A percentile compares a stretch with the other conserved stretches of the same genome.
These are phyloP conservation scores for Pseudogymnoascus sp. DNA, from an alignment of 2,329 filamentous ascomycete genomes.

Conservation along the genomic window DNA sequence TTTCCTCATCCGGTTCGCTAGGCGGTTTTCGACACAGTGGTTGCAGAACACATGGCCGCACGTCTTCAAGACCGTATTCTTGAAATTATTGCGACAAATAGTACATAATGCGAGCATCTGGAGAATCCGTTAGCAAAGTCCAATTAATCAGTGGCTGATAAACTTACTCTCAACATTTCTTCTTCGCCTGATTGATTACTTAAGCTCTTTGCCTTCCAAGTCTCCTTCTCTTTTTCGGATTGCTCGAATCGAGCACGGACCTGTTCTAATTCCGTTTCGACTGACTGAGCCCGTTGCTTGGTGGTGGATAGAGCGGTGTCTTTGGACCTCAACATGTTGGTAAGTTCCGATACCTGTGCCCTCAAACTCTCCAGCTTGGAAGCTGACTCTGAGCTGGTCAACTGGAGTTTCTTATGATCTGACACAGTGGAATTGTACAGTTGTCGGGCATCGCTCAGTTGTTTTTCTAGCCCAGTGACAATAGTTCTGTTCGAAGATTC, in stretches of 20 bases:
- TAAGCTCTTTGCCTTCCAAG: conserved; percentile 73
- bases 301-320: conserved; percentile 50
- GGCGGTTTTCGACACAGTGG: conserved; percentile 79
- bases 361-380: conserved; percentile 64
- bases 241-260: conserved; percentile 69
- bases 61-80: conserved; percentile 85
- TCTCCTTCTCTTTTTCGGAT: conserved; percentile 72
- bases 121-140: conserved; percentile 25
- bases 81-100: conserved; percentile 87
- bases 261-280: conserved; percentile 71
- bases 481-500: conserved; percentile 70
- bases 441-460: conserved; percentile 73
- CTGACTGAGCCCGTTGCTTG: conserved; percentile 49
- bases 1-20: conserved; percentile 84
- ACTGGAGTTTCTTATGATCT: conserved; percentile 69
- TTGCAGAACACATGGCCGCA: conserved; percentile 95
- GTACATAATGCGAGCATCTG: conserved; percentile 77
- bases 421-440: conserved; percentile 59
- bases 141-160: conserved; percentile 17
- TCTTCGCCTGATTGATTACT: conserved; percentile 76
- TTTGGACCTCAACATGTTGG: conserved; percentile 63
- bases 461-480: conserved; percentile 81
- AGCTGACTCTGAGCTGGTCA: conserved; percentile 58
- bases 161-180: conserved; percentile 75
- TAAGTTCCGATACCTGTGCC: conserved; percentile 69